phyloP scores from a whole-genome alignment of 2,329 filamentous ascomycete species.

The Aspergillus latus region DNA sequence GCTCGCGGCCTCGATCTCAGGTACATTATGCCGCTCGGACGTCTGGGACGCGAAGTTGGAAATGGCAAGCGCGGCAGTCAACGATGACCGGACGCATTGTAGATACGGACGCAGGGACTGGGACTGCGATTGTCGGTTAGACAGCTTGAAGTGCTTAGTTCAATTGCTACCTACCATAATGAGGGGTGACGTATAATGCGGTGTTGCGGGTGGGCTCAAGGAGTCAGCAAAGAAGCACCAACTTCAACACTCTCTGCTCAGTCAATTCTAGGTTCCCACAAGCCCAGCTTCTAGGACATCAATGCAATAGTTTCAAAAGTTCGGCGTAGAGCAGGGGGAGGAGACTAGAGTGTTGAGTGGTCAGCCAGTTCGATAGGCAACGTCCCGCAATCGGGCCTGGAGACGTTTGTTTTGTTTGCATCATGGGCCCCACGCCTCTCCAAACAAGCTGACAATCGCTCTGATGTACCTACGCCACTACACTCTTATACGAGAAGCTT shows the following conservation, averaged over 20 bases:
- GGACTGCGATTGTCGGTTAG: slow-evolving; percentile 57
- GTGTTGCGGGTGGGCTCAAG: slow-evolving; percentile 1
- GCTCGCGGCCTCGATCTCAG: slow-evolving; percentile 89
- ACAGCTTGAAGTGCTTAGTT: background rate
- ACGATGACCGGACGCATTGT: slow-evolving; percentile 89
- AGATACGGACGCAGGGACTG: slow-evolving; percentile 97
- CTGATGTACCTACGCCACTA: slow-evolving; percentile 19
- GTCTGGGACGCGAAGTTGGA: slow-evolving; percentile 98
- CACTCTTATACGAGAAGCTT: slow-evolving; percentile 11
- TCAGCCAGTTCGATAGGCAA: slow-evolving; percentile 13
- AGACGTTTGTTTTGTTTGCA: slow-evolving; percentile 23
- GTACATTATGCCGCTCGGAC: slow-evolving; percentile 95
- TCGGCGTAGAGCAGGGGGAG: background rate
- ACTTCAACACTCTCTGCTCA: slow-evolving; percentile 3
- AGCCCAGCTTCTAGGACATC: slow-evolving; percentile 8
- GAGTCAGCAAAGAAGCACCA: slow-evolving; percentile 2
- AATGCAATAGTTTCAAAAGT: slow-evolving; percentile 1
- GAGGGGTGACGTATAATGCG: slow-evolving; percentile 21
- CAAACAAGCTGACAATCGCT: slow-evolving; percentile 16
- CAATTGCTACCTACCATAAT: slow-evolving; percentile 29
- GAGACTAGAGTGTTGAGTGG: slow-evolving; percentile 1
- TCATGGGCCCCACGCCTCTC: slow-evolving; percentile 22
- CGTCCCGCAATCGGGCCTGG: slow-evolving; percentile 18
- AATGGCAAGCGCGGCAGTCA: slow-evolving; percentile 88
- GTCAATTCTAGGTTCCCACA: background rate